These are phyloP conservation scores for Tetrahymena elliotti DNA, from an alignment of 73 alveolate species.

Conservation along the genomic window DNA sequence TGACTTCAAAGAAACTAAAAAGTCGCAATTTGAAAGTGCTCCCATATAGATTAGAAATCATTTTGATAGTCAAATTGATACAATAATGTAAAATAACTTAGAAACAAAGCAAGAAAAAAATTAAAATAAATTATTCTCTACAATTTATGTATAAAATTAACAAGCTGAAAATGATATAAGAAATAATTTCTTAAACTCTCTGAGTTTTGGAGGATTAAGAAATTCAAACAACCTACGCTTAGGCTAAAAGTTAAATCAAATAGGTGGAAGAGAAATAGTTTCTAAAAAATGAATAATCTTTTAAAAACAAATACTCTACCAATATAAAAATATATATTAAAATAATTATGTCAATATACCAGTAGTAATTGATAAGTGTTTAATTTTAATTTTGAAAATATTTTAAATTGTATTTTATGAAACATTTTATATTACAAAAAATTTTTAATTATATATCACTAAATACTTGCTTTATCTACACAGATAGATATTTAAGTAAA, in stretches of 20 bases:
- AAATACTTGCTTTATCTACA: too few relatives aligned
- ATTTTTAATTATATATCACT: too few relatives aligned
- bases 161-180: neutral
- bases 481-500: too few relatives aligned
- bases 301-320: too few relatives aligned
- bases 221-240: neutral
- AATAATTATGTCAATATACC: too few relatives aligned
- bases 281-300: neutral
- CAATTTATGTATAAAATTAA: neutral
- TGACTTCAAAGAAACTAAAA: neutral
- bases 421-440: too few relatives aligned
- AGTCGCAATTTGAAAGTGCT: neutral
- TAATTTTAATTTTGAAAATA: too few relatives aligned
- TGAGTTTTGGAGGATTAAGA: neutral
- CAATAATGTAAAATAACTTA: neutral
- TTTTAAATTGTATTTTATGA: too few relatives aligned
- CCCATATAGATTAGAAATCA: neutral
- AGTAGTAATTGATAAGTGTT: too few relatives aligned
- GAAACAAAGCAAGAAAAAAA: neutral
- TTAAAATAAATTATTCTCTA: neutral
- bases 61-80: neutral
- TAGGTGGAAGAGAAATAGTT: neutral
- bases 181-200: neutral
- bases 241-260: neutral
- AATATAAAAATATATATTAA: too few relatives aligned